Percentiles rank a stretch among this genome's conserved stretches.
Conservation (phyloP, 352 stramenopile genomes). For the Pythium phragmiticola region DNA sequence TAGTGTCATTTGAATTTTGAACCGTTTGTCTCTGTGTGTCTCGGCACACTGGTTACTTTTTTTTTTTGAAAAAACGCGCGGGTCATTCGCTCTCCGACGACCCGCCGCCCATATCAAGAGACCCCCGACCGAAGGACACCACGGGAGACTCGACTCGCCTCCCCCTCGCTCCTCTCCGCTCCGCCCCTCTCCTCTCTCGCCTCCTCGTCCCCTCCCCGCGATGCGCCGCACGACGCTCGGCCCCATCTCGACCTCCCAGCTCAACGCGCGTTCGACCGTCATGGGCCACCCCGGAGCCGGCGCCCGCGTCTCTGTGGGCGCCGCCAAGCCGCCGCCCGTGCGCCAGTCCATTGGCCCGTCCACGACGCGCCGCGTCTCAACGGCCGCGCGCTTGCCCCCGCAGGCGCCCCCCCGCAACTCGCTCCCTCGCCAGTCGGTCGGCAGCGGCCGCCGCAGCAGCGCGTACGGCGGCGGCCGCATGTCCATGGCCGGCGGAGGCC, state of each 20-base stretch:
- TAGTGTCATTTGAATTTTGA: constrained; percentile 10
- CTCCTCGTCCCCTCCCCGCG: not conserved
- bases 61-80: constrained; percentile 7
- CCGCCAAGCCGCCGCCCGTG: constrained; percentile 40
- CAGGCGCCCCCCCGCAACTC: constrained; percentile 38
- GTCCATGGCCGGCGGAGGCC: constrained; percentile 42
- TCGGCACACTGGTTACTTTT: no score
- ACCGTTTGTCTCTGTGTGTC: not conserved
- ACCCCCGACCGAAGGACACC: not conserved
- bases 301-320: constrained; percentile 55
- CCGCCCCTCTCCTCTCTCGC: not conserved
- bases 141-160: no score
- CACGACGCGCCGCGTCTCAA: constrained; percentile 54
- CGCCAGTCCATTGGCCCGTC: constrained; percentile 63
- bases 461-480: constrained; percentile 54
- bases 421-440: constrained; percentile 51
- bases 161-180: not conserved
- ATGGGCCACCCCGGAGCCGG: constrained; percentile 30
- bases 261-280: constrained; percentile 55
- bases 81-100: not conserved
- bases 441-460: constrained; percentile 52
- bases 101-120: not conserved
- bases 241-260: constrained; percentile 81
- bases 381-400: constrained; percentile 25
- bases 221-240: constrained; percentile 87